Evolutionary conservation across 164 flowering plant species (phyloP), one percentile per base, ranked within the genome.

Genomic region (Saururus chinensis): DNA sequence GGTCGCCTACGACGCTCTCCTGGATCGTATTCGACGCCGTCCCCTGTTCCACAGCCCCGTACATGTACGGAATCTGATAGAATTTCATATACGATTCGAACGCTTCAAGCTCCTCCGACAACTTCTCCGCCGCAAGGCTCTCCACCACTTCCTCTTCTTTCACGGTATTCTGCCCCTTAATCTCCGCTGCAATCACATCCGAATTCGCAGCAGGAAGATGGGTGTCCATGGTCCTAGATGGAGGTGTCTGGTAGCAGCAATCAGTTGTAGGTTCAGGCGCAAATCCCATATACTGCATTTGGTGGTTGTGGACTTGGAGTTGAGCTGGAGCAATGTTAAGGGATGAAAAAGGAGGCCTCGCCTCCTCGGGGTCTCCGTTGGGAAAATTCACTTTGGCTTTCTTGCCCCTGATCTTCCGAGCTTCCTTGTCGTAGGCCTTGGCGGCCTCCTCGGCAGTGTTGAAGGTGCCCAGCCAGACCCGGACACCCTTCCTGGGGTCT

Each of bases 401-500:
- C 63, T 76, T 82, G 13, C 98, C 98, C 30, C 96, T 78, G 61
- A 92, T 92, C 61, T 75, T 84, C 25, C 89, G 86, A 20, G 98
- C 98, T 60, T 84, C 98, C 41, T 68, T 71, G 72, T 92, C 98
- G 69, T 92, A 92, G 30, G 98, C 98, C 25, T 91, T 68, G 0
- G 98, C 98, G 1, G 98, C 98, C 64, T 89, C 96, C 70, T 87
- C 96, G 9, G 98, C 88, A 0, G 98, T 89, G 79, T 81, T 86
- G 77, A 80, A 92, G 4, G 98, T 92, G 4, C 98, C 98, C 12
- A 92, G 75, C 98, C 98, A 89, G n/a, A 92, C 96, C 19, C 98
- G 72, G 26, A 89, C 90, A 9, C 98, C 98, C 71, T 92, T 92
- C 17, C 95, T 71, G 9, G 96, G 98, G 57, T 92, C 98, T 5